Percentiles rank a stretch among this genome's conserved stretches.
phyloP scores from a whole-genome alignment of 129 eudicot genomes.

The Dittrichia graveolens region DNA sequence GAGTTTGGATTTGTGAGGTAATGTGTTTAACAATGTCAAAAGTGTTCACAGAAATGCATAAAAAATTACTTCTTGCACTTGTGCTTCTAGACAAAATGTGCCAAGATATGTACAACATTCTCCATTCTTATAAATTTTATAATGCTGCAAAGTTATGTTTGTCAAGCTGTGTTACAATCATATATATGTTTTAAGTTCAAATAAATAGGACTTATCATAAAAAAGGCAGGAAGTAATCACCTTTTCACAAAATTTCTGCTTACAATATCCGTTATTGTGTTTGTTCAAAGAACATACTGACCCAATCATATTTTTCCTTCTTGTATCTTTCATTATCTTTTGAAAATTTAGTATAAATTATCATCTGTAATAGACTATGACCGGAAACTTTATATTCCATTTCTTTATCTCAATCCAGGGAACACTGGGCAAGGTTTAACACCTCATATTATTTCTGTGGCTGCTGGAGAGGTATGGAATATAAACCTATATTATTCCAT shows the following conservation, averaged over 20 bases:
- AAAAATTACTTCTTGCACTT: too few relatives aligned
- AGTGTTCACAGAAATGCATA: too few relatives aligned
- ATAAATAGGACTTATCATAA: too few relatives aligned
- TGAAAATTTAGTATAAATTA: background rate
- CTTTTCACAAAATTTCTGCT: too few relatives aligned
- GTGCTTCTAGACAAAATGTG: background rate
- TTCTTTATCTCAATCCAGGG: constrained; percentile 44
- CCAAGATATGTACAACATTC: background rate
- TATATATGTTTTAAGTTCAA: background rate
- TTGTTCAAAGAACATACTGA: background rate
- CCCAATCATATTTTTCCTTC: background rate
- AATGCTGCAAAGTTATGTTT: background rate
- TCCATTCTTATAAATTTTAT: background rate
- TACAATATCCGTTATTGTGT: background rate
- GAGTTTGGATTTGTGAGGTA: too few relatives aligned
- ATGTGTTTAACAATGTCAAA: too few relatives aligned
- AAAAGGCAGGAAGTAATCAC: too few relatives aligned
- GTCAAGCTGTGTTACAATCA: background rate
- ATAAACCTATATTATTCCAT: background rate
- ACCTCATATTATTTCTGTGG: constrained; percentile 64
- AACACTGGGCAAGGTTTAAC: constrained; percentile 62
- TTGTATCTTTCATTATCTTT: constrained; percentile 3
- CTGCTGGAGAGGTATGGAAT: constrained; percentile 72
- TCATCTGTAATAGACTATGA: constrained; percentile 10
- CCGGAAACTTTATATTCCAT: constrained; percentile 8